A percentile compares a stretch with the other conserved stretches of the same genome.
Conservation (phyloP, 768 basidiomycete species). For the Calvatia gigantea region DNA sequence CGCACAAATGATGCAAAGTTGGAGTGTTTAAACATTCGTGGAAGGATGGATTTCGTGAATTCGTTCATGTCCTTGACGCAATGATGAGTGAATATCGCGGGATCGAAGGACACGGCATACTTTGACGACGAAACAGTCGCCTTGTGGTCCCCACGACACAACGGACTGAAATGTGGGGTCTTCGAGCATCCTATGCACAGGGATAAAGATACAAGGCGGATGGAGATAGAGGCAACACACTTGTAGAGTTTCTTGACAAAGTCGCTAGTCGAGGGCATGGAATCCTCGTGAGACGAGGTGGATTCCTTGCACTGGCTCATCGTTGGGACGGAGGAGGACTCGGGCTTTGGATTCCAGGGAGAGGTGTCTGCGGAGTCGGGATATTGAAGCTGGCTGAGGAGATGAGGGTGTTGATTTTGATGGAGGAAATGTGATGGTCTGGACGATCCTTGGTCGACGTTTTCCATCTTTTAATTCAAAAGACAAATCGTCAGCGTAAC, state of each 20-base stretch:
- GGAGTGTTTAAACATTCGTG: constrained; percentile 92
- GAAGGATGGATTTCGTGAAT: constrained; percentile 87
- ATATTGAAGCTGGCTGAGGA: not conserved
- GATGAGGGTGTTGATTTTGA: not conserved
- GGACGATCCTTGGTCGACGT: not conserved
- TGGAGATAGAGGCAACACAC: constrained; percentile 36
- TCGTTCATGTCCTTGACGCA: constrained; percentile 79
- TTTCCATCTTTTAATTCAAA: constrained; percentile 6
- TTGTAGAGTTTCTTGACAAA: constrained; percentile 95
- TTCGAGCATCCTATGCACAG: constrained; percentile 73
- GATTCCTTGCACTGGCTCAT: constrained; percentile 5
- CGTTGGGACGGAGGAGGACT: not conserved
- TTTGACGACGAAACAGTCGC: constrained; percentile 92
- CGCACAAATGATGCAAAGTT: constrained; percentile 93
- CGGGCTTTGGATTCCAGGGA: not conserved
- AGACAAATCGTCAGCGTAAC: not conserved
- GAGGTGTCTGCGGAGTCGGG: not conserved
- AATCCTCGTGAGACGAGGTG: constrained; percentile 47
- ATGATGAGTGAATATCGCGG: not conserved
- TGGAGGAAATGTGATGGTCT: not conserved
- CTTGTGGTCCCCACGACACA: constrained; percentile 80
- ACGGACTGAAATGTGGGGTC: constrained; percentile 68
- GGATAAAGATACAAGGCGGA: not conserved
- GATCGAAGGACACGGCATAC: constrained; percentile 20
- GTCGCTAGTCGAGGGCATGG: constrained; percentile 85